Base-by-base conservation (phyloP, 2,329 filamentous ascomycete species). In the Diaporthe batatas region DNA sequence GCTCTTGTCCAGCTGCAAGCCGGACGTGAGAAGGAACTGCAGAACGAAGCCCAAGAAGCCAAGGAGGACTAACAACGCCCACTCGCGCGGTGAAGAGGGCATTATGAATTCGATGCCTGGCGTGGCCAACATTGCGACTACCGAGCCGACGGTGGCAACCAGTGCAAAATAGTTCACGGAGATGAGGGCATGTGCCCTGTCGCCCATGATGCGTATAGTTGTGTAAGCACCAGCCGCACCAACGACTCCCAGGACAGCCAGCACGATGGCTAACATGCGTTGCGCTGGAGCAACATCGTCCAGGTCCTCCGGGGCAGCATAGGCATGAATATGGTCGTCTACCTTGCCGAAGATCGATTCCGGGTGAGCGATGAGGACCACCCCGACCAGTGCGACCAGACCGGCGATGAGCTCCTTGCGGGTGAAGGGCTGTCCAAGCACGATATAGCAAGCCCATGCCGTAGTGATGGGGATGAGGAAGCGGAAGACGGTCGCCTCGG, bases 401-500 rank as follows among this genome's bases (percentile, higher is more conserved):
- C 89, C 92, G 0, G 92, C 93, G 1, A 92, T 82, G 73, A 93
- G 91, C 79, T 96, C 93, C 67, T 89, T 89, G 21, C 88, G 82
- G 0, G 92, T 93, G 78, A 94, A 96, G 0, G 92, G 91, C 80
- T 96, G 73, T 44, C 93, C 77, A 91, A 84, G 36, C 77, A 77
- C 57, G 86, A 94, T 80, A 90, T 94, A 76, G 85, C 91, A 88
- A 87, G 95, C 80, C 86, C 84, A 80, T 1, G 83, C 92, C 10
- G 92, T 91, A 12, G 94, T 84, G 10, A 91, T 91, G 0, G 94
- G 94, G 0, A 92, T 88, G 3, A 96, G 86, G 80, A 96, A 96
- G 8, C 92, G 94, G 44, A 96, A 91, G 32, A 95, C 93, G 0
- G 92, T 94, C 1, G 93, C 92, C 79, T 96, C 94, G 1, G 93